Evolutionary conservation across 2,329 filamentous ascomycete genomes (phyloP).

Genomic region (Diaporthe sp.): DNA sequence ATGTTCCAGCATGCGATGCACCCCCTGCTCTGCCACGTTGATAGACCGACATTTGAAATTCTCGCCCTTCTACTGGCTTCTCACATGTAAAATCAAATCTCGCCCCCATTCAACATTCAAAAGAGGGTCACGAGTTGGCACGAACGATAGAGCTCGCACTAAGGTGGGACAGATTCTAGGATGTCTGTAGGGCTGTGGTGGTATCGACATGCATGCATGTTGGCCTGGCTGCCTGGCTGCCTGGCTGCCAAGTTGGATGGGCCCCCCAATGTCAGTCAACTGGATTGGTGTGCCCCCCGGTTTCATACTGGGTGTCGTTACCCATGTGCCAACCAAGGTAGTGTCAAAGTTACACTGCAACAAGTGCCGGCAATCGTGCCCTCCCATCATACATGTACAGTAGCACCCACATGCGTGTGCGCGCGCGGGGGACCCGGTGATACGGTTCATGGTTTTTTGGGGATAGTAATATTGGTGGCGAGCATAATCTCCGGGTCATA

Average conservation of each 20-base stretch:
- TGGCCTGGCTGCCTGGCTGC: neutral
- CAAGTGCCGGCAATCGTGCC: neutral
- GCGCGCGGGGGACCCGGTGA: neutral
- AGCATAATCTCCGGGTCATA: neutral
- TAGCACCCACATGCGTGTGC: neutral
- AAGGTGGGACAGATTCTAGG: neutral
- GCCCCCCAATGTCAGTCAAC: neutral
- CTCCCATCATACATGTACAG: neutral
- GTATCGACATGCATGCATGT: neutral
- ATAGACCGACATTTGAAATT: neutral
- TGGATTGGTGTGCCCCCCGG: neutral
- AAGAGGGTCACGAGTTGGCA: neutral
- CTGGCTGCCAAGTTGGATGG: neutral
- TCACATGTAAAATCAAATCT: neutral
- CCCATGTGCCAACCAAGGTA: neutral
- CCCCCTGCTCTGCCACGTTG: neutral
- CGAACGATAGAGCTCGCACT: neutral
- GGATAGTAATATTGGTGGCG: neutral
- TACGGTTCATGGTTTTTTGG: neutral
- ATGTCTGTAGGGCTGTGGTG: neutral
- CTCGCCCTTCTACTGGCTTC: neutral
- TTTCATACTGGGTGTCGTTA: neutral
- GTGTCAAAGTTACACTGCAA: constrained; percentile 1
- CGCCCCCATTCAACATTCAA: neutral
- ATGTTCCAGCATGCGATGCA: neutral